Evolutionary conservation across 805 yeast species (phyloP).

Genomic region (Pichia occidentalis): DNA sequence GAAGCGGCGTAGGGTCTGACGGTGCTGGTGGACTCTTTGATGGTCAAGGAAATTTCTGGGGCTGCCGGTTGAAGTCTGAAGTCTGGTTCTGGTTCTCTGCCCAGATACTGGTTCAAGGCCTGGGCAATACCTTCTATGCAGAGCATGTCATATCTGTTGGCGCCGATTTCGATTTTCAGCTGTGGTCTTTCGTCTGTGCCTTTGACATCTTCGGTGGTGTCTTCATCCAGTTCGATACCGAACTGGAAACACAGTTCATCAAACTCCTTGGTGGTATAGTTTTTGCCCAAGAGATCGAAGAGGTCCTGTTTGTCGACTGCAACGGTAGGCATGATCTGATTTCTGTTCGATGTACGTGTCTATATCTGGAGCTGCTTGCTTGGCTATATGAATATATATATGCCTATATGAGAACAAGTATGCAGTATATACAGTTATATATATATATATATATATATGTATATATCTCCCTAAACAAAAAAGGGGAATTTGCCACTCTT

Average conservation of each 20-base stretch:
- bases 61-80: conserved; percentile 56
- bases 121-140: conserved; percentile 98
- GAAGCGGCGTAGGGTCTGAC: conserved; percentile 93
- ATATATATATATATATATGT: no score
- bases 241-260: conserved; percentile 97
- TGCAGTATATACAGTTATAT: no score
- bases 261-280: conserved; percentile 79
- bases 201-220: conserved; percentile 72
- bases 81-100: conserved; percentile 56
- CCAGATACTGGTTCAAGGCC: conserved; percentile 86
- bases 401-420: no score
- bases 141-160: conserved; percentile 96
- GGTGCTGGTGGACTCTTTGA: conserved; percentile 64
- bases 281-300: conserved; percentile 65
- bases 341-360: no score
- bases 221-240: conserved; percentile 97
- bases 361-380: no score
- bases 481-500: no score
- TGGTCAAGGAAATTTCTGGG: conserved; percentile 59
- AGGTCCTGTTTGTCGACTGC: conserved; percentile 92
- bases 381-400: no score
- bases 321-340: conserved; percentile 82
- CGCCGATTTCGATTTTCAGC: conserved; percentile 93
- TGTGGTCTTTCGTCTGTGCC: conserved; percentile 90
- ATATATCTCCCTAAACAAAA: no score